These are phyloP conservation scores for Magnaporthiopsis incrustans DNA, from an alignment of 2,329 filamentous ascomycete genomes.

Conservation along the genomic window DNA sequence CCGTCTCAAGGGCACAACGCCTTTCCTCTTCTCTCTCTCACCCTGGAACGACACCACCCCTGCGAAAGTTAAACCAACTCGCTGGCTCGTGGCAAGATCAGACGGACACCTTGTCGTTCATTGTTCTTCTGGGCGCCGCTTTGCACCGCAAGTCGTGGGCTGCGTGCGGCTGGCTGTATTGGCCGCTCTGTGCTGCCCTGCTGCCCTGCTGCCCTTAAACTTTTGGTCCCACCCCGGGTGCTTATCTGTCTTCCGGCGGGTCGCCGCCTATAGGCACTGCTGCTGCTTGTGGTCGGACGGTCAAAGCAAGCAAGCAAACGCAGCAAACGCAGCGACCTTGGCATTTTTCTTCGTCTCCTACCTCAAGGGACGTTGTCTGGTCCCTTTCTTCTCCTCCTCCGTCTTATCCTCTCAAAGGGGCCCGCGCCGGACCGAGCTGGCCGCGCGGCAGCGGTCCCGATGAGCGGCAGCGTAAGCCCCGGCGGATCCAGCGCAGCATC, in stretches of 20 bases:
- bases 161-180: no score
- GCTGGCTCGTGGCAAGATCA: background rate
- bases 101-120: no score
- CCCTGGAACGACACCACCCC: background rate
- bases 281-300: background rate
- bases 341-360: background rate
- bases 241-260: background rate
- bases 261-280: no score
- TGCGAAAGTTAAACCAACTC: background rate
- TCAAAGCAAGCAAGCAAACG: background rate
- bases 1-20: no score
- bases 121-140: no score
- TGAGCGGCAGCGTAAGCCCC: background rate
- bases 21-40: background rate
- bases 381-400: background rate
- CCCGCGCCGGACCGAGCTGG: background rate
- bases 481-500: background rate
- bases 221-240: background rate
- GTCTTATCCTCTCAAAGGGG: background rate
- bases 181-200: no score
- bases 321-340: background rate
- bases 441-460: background rate
- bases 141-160: no score
- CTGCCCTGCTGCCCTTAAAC: background rate
- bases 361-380: no score